These are phyloP conservation scores for Graphiopsis chlorocephala DNA, from an alignment of 2,329 filamentous ascomycete genomes.

Conservation along the genomic window DNA sequence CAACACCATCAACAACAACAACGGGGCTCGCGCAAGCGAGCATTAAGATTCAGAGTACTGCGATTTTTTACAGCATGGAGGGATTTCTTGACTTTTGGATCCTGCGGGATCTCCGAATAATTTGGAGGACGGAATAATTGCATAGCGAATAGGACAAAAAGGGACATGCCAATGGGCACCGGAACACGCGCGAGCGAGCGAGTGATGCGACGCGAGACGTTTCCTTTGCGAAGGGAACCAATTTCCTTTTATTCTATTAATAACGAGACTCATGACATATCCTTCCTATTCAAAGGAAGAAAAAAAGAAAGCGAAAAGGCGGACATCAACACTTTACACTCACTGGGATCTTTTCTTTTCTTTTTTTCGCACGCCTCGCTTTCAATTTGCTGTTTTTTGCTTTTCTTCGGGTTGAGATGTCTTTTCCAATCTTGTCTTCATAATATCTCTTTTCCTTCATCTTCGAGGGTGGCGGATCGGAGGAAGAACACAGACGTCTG, in stretches of 20 bases:
- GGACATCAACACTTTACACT: neutral
- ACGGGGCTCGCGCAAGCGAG: neutral
- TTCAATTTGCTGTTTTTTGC: no score
- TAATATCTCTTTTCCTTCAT: neutral
- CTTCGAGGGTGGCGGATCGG: neutral
- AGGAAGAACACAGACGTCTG: neutral
- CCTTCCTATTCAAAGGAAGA: no score
- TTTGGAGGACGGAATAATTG: neutral
- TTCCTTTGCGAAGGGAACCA: neutral
- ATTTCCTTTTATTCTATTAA: neutral
- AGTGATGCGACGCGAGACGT: neutral
- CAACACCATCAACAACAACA: neutral
- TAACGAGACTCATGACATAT: conserved; percentile 1
- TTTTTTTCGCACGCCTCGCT: neutral
- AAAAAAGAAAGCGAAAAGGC: neutral
- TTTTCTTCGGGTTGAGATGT: neutral
- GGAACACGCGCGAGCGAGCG: neutral
- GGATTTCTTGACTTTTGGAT: neutral
- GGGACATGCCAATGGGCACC: neutral
- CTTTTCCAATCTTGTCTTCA: neutral
- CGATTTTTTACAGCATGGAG: neutral
- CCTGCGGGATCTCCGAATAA: neutral
- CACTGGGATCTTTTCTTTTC: neutral
- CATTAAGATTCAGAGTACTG: neutral
- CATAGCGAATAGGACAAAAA: neutral